phyloP scores from a whole-genome alignment of 345 rosid species.

The Citrus australasica region DNA sequence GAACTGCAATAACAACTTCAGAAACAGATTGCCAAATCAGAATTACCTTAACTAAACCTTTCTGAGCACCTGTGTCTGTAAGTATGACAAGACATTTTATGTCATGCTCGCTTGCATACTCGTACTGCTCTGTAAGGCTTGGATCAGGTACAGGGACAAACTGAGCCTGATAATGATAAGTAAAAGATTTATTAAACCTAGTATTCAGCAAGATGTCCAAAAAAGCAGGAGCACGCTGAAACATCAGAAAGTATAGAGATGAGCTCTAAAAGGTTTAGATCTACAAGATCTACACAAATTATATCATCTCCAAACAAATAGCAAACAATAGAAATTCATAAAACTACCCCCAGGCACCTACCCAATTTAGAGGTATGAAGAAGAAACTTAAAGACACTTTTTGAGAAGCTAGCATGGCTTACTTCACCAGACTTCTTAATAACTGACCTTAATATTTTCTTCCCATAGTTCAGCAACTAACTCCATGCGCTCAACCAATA shows the following conservation, averaged over 20 bases:
- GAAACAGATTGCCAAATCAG: neutral
- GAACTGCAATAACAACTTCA: neutral
- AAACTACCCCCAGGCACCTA: neutral
- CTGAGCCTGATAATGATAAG: slow-evolving; percentile 56
- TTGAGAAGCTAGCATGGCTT: neutral
- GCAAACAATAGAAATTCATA: neutral
- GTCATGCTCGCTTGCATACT: slow-evolving; percentile 89
- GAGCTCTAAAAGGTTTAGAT: neutral
- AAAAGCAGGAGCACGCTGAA: neutral
- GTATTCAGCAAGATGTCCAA: neutral
- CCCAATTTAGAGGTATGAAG: neutral
- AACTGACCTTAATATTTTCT: slow-evolving; percentile 75
- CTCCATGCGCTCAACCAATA: slow-evolving; percentile 88
- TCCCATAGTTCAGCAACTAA: slow-evolving; percentile 88
- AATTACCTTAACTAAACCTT: slow-evolving; percentile 73
- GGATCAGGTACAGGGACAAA: slow-evolving; percentile 88
- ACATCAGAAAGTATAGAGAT: neutral
- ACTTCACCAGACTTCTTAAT: neutral
- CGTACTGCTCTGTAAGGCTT: slow-evolving; percentile 94
- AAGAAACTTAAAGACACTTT: neutral
- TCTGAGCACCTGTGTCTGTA: slow-evolving; percentile 71
- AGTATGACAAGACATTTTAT: slow-evolving; percentile 85
- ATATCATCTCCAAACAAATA: neutral
- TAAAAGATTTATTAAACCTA: neutral
- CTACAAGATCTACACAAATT: neutral